These are phyloP conservation scores for Incumbomyces lentus DNA, from an alignment of 2,329 filamentous ascomycete genomes.

Conservation along the genomic window DNA sequence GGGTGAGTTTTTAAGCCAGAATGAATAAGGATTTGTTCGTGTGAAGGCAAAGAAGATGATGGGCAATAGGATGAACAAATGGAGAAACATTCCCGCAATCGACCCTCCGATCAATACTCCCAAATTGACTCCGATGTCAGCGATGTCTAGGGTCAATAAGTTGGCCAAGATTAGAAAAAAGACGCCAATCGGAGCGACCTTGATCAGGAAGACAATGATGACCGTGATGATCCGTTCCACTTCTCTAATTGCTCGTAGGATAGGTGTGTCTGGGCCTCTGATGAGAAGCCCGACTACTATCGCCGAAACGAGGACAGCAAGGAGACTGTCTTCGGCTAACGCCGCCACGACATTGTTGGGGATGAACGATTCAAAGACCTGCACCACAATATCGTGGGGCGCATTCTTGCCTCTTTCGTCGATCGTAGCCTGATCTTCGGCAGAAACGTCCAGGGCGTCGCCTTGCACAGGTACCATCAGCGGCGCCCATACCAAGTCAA, in stretches of 20 bases:
- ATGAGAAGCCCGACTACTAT: constrained; percentile 41
- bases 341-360: constrained; percentile 40
- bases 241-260: constrained; percentile 37
- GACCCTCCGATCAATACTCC: constrained; percentile 41
- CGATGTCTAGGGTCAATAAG: constrained; percentile 40
- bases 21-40: constrained; percentile 38
- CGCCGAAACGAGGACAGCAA: constrained; percentile 38
- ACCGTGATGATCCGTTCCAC: constrained; percentile 39
- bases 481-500: constrained; percentile 36
- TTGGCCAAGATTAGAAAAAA: constrained; percentile 47
- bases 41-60: constrained; percentile 33
- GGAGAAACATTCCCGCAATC: constrained; percentile 38
- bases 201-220: constrained; percentile 40
- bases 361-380: constrained; percentile 42
- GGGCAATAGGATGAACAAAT: constrained; percentile 39
- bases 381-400: constrained; percentile 36
- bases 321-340: constrained; percentile 37
- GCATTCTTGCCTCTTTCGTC: constrained; percentile 26
- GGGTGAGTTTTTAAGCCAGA: constrained; percentile 40
- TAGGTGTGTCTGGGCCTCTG: constrained; percentile 28
- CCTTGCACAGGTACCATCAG: constrained; percentile 6
- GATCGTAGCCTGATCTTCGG: constrained; percentile 22
- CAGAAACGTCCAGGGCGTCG: constrained; percentile 31
- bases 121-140: constrained; percentile 39
- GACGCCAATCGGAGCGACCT: constrained; percentile 41